Evolutionary conservation across 1,139 yeast genomes (phyloP), one percentile per base, ranked within the genome.

Genomic region (Geotrichum bryndzae): DNA sequence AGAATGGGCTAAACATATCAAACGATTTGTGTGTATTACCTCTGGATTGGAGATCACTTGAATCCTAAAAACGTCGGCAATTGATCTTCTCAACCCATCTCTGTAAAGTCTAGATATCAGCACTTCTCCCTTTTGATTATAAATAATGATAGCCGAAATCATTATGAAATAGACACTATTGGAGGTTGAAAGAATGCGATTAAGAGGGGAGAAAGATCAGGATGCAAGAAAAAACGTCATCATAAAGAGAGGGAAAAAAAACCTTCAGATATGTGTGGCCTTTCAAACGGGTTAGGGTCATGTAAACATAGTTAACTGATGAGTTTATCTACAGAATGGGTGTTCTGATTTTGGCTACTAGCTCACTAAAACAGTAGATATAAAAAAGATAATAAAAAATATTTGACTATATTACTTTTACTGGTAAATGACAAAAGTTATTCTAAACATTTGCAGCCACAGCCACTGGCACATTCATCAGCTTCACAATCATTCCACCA

Each of bases 61-160:
- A 65, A 92, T 87, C 46, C 97, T 82, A 72, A 94, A 94, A 54
- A 91, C 90, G 68, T 92, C 98, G n/a, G 95, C 82, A 51, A 92
- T 85, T 61, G 87, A 87, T 72, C 86, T 70, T 61, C 85, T 79
- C 60, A 89, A 81, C 0, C 90, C 90, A 62, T 86, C 90, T 61
- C 86, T 81, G 74, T 86, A 87, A 55, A 89, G 73, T 65, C 90
- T 84, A 38, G 95, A 86, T 60, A 92, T 84, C 58, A 94, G 78
- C n/a, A 90, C 85, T 71, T 92, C 97, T 10, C 97, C 98, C 65
- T 87, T 84, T 62, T 82, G 80, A 68, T 88, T 90, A 77, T 82
- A 89, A 29, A 94, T 79, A 68, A 92, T 85, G 27, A 92, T 73
- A 0, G 92, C 97, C 55, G 89, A 83, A 65, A 90, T 86, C 96